phyloP scores from a whole-genome alignment of 257 asterid genomes.

The Gardenia jasminoides region DNA sequence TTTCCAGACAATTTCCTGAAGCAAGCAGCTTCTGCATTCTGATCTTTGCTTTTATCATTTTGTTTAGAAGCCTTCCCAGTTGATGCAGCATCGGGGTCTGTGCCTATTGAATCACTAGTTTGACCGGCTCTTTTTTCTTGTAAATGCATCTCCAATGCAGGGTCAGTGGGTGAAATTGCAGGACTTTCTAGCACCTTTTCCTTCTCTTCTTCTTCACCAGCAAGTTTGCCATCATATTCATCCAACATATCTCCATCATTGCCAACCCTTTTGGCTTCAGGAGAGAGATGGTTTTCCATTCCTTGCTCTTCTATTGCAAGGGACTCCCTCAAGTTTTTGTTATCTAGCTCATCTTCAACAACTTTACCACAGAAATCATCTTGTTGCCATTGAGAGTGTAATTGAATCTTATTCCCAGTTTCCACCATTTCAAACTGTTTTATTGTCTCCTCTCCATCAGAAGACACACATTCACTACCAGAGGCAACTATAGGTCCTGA shows the following conservation, averaged over 20 bases:
- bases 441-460: slow-evolving; percentile 18
- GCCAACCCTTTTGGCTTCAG: slow-evolving; percentile 11
- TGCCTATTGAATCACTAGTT: slow-evolving; percentile 16
- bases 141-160: slow-evolving; percentile 15
- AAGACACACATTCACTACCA: slow-evolving; percentile 17
- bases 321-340: slow-evolving; percentile 13
- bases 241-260: slow-evolving; percentile 13
- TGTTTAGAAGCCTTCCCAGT: slow-evolving; percentile 20
- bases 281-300: not conserved
- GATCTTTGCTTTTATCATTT: slow-evolving; percentile 22
- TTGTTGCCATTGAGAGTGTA: slow-evolving; percentile 15
- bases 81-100: slow-evolving; percentile 20
- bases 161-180: slow-evolving; percentile 27
- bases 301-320: slow-evolving; percentile 9
- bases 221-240: slow-evolving; percentile 9
- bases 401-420: slow-evolving; percentile 4
- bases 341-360: slow-evolving; percentile 11
- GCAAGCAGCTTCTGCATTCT: slow-evolving; percentile 22
- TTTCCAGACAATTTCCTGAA: slow-evolving; percentile 32
- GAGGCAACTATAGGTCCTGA: slow-evolving; percentile 21
- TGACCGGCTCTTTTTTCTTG: slow-evolving; percentile 31
- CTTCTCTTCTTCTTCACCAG: slow-evolving; percentile 26
- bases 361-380: slow-evolving; percentile 8
- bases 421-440: slow-evolving; percentile 19
- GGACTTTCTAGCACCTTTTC: slow-evolving; percentile 31